Conservation (phyloP, 331 rosid species). For the Stylosanthes scabra region DNA sequence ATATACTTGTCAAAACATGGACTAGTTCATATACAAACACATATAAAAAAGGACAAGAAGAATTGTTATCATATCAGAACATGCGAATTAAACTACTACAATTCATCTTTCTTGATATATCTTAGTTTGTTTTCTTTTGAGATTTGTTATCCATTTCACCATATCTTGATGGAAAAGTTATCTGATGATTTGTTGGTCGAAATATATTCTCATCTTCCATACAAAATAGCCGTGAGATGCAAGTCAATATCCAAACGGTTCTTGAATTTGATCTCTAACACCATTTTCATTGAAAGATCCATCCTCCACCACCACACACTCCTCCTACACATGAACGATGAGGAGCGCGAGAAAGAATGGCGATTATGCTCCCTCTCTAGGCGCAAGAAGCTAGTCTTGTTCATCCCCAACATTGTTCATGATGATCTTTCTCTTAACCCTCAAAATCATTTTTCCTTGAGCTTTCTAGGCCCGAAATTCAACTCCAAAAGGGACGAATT, state of each 20-base stretch:
- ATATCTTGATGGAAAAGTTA: conserved; percentile 2
- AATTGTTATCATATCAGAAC: not conserved
- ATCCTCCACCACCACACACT: not conserved
- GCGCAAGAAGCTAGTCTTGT: conserved; percentile 4
- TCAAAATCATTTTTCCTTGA: conserved; percentile 18
- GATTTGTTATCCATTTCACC: not conserved
- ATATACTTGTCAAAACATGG: no score
- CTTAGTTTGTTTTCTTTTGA: no score
- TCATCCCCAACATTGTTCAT: not conserved
- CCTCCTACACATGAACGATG: not conserved
- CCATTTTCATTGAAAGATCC: not conserved
- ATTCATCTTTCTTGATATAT: no score
- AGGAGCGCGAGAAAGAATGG: not conserved
- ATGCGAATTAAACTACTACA: no score
- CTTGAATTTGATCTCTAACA: conserved; percentile 9
- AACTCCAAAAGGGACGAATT: not conserved
- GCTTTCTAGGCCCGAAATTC: conserved; percentile 15
- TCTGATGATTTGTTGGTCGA: conserved; percentile 24
- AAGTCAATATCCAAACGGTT: conserved; percentile 33
- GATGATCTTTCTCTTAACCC: not conserved
- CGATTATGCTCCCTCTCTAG: conserved; percentile 11
- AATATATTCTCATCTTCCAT: conserved; percentile 31
- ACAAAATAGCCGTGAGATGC: conserved; percentile 25
- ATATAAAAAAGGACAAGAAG: no score
- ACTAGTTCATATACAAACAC: no score